Evolutionary conservation across 2,329 filamentous ascomycete genomes (phyloP).

Genomic region (Botrytis squamosa): DNA sequence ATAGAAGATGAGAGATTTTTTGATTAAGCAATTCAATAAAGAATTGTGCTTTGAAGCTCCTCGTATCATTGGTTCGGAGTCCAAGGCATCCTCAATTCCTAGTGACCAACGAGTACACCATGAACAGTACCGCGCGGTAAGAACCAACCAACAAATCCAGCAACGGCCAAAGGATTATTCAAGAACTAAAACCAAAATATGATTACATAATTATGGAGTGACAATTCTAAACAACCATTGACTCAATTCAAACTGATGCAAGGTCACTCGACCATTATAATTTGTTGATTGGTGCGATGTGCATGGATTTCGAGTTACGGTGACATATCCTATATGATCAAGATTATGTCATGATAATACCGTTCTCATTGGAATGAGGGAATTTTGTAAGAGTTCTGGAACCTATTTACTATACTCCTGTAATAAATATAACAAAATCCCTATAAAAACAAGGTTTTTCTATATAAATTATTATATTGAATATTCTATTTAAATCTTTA

Average conservation of each 20-base stretch:
- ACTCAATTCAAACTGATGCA: neutral
- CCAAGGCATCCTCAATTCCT: neutral
- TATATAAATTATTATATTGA: too few relatives aligned
- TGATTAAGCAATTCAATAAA: neutral
- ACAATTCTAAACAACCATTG: too few relatives aligned
- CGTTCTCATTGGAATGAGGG: neutral
- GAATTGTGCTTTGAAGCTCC: too few relatives aligned
- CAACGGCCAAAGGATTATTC: too few relatives aligned
- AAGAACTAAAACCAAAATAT: too few relatives aligned
- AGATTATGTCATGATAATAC: neutral
- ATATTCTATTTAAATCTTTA: too few relatives aligned
- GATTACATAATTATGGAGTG: neutral
- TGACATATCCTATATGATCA: neutral
- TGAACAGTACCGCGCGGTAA: constrained; percentile 5
- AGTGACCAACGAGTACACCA: neutral
- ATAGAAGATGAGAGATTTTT: too few relatives aligned
- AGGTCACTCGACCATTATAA: neutral
- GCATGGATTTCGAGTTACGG: neutral
- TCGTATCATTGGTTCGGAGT: neutral
- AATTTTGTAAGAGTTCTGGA: too few relatives aligned
- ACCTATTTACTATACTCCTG: too few relatives aligned
- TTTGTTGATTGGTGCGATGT: neutral
- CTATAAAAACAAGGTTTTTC: too few relatives aligned
- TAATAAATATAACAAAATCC: too few relatives aligned
- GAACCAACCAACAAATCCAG: neutral